A percentile compares a stretch with the other conserved stretches of the same genome.
These are phyloP conservation scores for Jamesozyma piceae DNA, from an alignment of 805 yeast species.

Conservation along the genomic window DNA sequence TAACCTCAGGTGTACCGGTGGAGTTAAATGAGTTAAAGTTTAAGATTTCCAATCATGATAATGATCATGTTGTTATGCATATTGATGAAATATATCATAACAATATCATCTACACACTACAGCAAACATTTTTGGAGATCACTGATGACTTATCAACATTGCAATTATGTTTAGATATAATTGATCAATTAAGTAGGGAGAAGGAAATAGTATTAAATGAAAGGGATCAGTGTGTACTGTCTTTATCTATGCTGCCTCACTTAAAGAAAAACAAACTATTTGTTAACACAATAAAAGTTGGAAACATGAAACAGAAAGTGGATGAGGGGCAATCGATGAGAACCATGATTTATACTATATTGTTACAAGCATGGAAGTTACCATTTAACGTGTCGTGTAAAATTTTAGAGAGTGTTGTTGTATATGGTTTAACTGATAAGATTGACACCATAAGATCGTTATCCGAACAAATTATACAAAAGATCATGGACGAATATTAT, in stretches of 20 bases:
- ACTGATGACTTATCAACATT: slow-evolving; percentile 1
- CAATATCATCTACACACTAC: slow-evolving; percentile 2
- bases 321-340: slow-evolving; percentile 20
- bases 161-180: slow-evolving; percentile 3
- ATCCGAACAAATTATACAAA: background rate
- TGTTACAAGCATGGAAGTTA: slow-evolving; percentile 7
- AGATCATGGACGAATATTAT: background rate
- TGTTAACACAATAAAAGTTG: slow-evolving; percentile 23
- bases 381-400: slow-evolving; percentile 5
- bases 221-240: slow-evolving; percentile 1
- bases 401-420: slow-evolving; percentile 6
- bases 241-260: slow-evolving; percentile 11
- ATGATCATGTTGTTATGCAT: background rate
- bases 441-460: slow-evolving; percentile 6
- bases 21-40: background rate
- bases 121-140: slow-evolving; percentile 1
- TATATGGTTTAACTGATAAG: slow-evolving; percentile 10
- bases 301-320: slow-evolving; percentile 26
- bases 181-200: slow-evolving; percentile 1
- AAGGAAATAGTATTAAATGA: slow-evolving; percentile 1
- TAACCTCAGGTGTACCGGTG: background rate
- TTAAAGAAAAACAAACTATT: slow-evolving; percentile 20
- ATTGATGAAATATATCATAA: background rate
- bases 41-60: background rate
- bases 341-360: slow-evolving; percentile 10